Evolutionary conservation across 1,139 yeast genomes (phyloP).

Genomic region (Lodderomyces metapsilosis): DNA sequence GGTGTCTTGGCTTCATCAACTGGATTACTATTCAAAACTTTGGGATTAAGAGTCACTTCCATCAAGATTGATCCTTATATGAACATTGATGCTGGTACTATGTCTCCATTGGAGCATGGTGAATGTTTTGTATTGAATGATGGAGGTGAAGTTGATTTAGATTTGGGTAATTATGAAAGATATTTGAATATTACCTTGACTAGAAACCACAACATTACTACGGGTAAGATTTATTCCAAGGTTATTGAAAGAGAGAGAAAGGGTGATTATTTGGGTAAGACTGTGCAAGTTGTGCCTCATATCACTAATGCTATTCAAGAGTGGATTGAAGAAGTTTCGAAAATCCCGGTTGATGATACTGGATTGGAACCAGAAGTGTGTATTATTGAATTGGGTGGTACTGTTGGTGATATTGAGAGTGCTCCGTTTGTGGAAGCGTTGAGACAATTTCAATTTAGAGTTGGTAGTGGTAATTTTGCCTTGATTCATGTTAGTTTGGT

Average conservation of each 20-base stretch:
- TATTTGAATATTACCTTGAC: constrained; percentile 92
- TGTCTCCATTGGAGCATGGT: constrained; percentile 99
- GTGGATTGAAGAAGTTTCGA: constrained; percentile 94
- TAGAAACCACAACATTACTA: constrained; percentile 91
- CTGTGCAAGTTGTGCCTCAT: constrained; percentile 99
- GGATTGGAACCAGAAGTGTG: constrained; percentile 91
- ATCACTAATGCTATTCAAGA: constrained; percentile 96
- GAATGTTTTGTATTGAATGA: constrained; percentile 97
- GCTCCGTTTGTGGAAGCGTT: constrained; percentile 99
- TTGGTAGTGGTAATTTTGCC: constrained; percentile 91
- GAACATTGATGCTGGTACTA: constrained; percentile 99
- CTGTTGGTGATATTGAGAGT: constrained; percentile 98
- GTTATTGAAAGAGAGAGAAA: constrained; percentile 94
- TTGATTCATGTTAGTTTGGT: constrained; percentile 95
- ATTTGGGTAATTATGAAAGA: constrained; percentile 96
- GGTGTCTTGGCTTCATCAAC: constrained; percentile 97
- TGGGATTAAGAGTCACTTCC: constrained; percentile 92
- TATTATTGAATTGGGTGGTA: constrained; percentile 96
- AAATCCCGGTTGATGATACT: constrained; percentile 87
- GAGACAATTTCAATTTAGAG: constrained; percentile 97
- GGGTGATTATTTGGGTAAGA: constrained; percentile 97
- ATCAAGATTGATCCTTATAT: constrained; percentile 98
- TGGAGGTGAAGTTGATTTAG: constrained; percentile 98
- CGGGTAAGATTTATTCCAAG: constrained; percentile 93
- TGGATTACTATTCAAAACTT: constrained; percentile 88